These are phyloP conservation scores for Asparagopsis taxiformis DNA, from an alignment of 31 red algal species.

Conservation along the genomic window DNA sequence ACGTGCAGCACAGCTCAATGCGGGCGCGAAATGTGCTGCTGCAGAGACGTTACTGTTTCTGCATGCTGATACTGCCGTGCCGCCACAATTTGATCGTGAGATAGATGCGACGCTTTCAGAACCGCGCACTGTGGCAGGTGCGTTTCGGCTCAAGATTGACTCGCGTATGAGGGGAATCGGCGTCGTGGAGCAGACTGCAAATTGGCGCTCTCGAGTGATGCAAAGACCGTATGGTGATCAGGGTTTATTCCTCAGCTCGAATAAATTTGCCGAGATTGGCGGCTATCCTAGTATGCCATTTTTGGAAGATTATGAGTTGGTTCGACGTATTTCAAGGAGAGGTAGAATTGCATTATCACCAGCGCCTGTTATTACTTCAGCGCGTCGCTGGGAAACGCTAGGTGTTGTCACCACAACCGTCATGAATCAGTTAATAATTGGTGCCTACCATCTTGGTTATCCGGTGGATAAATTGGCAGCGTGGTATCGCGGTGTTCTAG, in stretches of 20 bases:
- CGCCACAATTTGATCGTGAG: constrained; percentile 33
- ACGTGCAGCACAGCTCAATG: constrained; percentile 71
- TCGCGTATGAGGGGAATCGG: constrained; percentile 6
- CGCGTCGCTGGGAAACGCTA: constrained; percentile 61
- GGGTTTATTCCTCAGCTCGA: constrained; percentile 59
- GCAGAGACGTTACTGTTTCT: constrained; percentile 58
- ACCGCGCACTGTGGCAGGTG: constrained; percentile 16
- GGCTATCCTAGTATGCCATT: constrained; percentile 71
- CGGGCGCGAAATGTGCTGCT: constrained; percentile 24
- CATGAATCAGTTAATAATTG: constrained; percentile 84
- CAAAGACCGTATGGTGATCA: constrained; percentile 91
- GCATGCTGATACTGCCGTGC: constrained; percentile 75
- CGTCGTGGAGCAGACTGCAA: constrained; percentile 57
- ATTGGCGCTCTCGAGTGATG: constrained; percentile 48
- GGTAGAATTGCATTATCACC: constrained; percentile 42
- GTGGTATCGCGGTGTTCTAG: constrained; percentile 54
- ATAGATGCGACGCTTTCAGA: constrained; percentile 3
- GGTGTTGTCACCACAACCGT: constrained; percentile 79
- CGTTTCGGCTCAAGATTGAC: constrained; percentile 47
- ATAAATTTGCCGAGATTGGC: constrained; percentile 39
- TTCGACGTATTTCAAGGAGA: constrained; percentile 9
- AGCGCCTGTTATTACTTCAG: constrained; percentile 44
- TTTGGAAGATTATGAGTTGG: constrained; percentile 83
- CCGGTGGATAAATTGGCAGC: constrained; percentile 12
- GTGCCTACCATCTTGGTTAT: constrained; percentile 50